Percentiles rank a stretch among this genome's conserved stretches.
Conservation (phyloP, 352 stramenopile genomes). For the Globisporangium abappressorium region DNA sequence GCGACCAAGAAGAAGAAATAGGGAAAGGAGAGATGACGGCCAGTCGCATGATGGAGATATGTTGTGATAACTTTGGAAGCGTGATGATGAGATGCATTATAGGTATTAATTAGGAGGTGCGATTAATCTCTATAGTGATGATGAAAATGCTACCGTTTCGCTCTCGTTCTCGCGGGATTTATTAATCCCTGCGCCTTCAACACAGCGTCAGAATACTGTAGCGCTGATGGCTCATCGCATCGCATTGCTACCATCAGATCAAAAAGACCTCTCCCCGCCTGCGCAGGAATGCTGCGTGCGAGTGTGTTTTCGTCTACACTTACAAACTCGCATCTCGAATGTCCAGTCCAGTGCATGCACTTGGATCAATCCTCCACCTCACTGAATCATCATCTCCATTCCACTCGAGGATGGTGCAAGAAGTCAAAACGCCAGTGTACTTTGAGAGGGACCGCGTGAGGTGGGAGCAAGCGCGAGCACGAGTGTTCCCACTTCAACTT, state of each 20-base stretch:
- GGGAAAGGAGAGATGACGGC: neutral
- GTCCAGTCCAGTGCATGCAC: neutral
- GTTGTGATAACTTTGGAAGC: neutral
- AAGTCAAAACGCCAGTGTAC: neutral
- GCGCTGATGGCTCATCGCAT: neutral
- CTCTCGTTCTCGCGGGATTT: neutral
- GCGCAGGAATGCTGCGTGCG: neutral
- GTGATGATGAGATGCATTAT: neutral
- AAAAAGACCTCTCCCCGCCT: neutral
- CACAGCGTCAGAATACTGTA: neutral
- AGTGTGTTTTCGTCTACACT: neutral
- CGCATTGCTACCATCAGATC: neutral
- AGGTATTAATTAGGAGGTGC: neutral
- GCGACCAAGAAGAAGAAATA: conserved; percentile 44
- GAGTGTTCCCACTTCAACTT: neutral
- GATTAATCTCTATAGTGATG: neutral
- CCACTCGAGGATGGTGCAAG: neutral
- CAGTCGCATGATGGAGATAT: neutral
- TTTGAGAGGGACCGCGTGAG: neutral
- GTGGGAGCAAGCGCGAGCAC: neutral
- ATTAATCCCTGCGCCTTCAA: neutral
- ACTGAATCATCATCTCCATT: too few species aligned
- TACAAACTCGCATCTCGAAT: neutral
- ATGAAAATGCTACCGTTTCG: neutral
- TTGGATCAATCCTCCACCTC: neutral